Evolutionary conservation across 2,329 filamentous ascomycete genomes (phyloP), one percentile per base, ranked within the genome.

Genomic region (Blastomyces percursus): DNA sequence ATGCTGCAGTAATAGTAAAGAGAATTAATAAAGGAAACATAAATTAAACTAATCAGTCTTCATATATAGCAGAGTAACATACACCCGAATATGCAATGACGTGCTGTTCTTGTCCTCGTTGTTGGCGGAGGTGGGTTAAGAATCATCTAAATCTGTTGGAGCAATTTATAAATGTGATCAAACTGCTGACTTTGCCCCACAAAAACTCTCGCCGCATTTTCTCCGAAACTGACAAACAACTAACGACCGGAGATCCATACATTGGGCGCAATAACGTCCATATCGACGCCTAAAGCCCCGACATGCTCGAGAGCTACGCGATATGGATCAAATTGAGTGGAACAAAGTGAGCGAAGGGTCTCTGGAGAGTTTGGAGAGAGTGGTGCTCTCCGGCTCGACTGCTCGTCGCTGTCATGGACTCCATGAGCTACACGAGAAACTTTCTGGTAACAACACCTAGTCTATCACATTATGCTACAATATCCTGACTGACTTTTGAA

Each of bases 291-390:
- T 21, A n/a, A 59, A 44, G 59, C 65, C 63, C 64, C 69, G 67
- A 70, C 67, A 72, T 72, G 70, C 64, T 68, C 67, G 68, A 67
- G 66, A 65, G 69, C 68, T 68, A 67, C 65, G 62, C 69, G 76
- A 70, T 66, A 77, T 77, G 76, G 75, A 77, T 69, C 71, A 72
- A 66, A 71, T 76, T 71, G 72, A 74, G 71, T 77, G 76, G 76
- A 73, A 76, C 67, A 74, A 76, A 71, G 75, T 78, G 67, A 74
- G 72, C 68, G 70, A 74, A 62, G 75, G 75, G 67, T 69, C 74
- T 66, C 67, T 77, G 67, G 72, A 73, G 69, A 72, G 69, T 64
- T 70, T 78, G 67, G 72, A 69, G 66, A 68, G 71, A 69, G 73
- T 70, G 59, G 71, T 78, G 66, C 70, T 77, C 64, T 76, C 75